Evolutionary conservation across 495 filamentous ascomycete genomes (phyloP).

Genomic region (Aspergillus olivimuriae): DNA sequence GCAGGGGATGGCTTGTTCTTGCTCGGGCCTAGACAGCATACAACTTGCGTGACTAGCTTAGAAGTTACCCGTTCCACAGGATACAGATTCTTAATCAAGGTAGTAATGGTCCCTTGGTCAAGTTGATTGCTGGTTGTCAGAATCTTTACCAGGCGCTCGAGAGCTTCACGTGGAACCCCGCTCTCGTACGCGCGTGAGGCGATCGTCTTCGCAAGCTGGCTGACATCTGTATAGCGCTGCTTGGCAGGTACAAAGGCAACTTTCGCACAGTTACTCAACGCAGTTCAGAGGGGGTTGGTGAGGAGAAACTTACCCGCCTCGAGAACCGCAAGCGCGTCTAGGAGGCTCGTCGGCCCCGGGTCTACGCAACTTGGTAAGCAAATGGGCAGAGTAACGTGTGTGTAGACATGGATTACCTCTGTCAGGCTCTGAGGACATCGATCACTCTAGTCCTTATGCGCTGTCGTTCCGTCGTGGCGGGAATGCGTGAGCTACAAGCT

Average conservation of each 20-base stretch:
- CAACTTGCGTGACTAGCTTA: slow-evolving; percentile 56
- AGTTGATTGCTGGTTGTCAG: slow-evolving; percentile 60
- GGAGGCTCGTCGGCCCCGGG: no score
- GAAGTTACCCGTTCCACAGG: slow-evolving; percentile 57
- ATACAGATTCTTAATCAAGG: slow-evolving; percentile 68
- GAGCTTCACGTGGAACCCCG: slow-evolving; percentile 54
- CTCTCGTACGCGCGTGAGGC: slow-evolving; percentile 53
- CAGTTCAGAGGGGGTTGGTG: no score
- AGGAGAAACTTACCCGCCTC: slow-evolving; percentile 43
- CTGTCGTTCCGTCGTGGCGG: no score
- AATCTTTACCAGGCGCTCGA: slow-evolving; percentile 60
- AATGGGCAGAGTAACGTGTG: no score
- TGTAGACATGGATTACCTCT: no score
- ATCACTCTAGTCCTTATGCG: no score
- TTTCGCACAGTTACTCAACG: no score
- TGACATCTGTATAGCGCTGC: slow-evolving; percentile 38
- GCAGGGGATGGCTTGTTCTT: slow-evolving; percentile 67
- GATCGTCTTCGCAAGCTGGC: slow-evolving; percentile 33
- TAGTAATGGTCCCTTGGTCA: slow-evolving; percentile 64
- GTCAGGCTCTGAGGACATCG: slow-evolving; percentile 13
- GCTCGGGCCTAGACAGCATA: slow-evolving; percentile 73
- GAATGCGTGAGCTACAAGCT: no score
- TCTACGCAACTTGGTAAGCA: no score
- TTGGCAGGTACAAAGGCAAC: slow-evolving; percentile 37
- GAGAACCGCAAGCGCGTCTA: slow-evolving; percentile 35